Base-by-base conservation (phyloP, 192 early-diverging fungal genomes). In the Mortierella alpina region DNA sequence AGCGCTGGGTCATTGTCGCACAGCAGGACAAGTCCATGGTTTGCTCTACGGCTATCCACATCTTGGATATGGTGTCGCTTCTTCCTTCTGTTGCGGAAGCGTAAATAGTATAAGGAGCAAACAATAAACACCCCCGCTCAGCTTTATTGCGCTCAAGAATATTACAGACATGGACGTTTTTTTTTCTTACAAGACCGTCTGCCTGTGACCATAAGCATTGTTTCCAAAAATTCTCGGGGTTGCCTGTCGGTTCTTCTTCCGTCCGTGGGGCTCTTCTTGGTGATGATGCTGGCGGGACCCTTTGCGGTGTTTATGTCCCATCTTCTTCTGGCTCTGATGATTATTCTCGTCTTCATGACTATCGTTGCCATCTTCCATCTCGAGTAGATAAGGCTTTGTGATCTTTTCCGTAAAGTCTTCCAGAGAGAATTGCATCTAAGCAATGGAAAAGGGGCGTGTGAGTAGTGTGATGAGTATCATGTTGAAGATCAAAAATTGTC, bases 361-460 rank as follows among this genome's bases (percentile, higher is more conserved):
- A 7, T 50, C 31, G 0, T 52, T 44, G 40, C 20, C 50, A 45
- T 76, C 67, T 4, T 66, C 58, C 4, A 57, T 47, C 39, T 72
- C 70, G 8, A 80, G 11, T 9, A 87, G 72, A 75, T 85, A 87
- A 44, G 86, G 86, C 11, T 68, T 39, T 9, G 85, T 73, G 44
- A 87, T 77, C 13, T 62, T 70, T 13, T 76, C 72, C 5, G 17
- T 59, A 57, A 87, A 82, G 7, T 84, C 84, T 22, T 82, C 82
- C 50, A 84, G 59, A 15, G 68, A 61, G 48, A 87, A 82, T 69
- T 63, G 70, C 86, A 87, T 87, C 86, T 87, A 68, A 6, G 10
- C 59, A 59, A 48, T 7, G 59, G 3, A 55, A n/a, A 17, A 22
- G 40, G 8, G 18, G n/a, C 54, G 67, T 46, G 45, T 23, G 18